Conservation (phyloP, 2,329 filamentous ascomycete genomes). For the Colletotrichum lentis region DNA sequence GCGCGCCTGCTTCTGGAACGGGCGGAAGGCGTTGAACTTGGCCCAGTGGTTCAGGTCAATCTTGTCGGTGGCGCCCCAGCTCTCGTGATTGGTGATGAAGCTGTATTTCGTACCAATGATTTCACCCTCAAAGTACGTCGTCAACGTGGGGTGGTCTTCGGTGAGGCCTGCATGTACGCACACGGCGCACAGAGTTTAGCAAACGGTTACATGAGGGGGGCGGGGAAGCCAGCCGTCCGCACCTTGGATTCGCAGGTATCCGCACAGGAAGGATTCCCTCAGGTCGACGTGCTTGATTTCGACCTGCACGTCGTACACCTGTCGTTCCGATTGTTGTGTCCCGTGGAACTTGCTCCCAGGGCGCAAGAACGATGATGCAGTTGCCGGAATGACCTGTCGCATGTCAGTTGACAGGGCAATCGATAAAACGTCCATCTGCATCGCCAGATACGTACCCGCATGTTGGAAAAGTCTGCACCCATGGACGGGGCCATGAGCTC, state of each 20-base stretch:
- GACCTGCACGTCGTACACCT: conserved; percentile 94
- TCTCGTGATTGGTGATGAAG: conserved; percentile 88
- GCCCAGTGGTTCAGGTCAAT: conserved; percentile 93
- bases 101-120: conserved; percentile 95
- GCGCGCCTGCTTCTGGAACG: conserved; percentile 68
- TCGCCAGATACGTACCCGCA: conserved; percentile 45
- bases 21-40: conserved; percentile 86
- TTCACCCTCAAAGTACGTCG: conserved; percentile 97
- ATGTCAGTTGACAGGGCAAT: conserved; percentile 17
- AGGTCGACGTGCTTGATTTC: conserved; percentile 97
- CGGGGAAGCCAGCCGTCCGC: conserved; percentile 41
- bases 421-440: background rate
- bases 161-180: conserved; percentile 74
- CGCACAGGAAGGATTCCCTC: conserved; percentile 91
- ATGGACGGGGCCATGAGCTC: conserved; percentile 49
- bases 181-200: conserved; percentile 21
- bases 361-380: conserved; percentile 86
- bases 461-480: conserved; percentile 50
- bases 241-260: conserved; percentile 96
- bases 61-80: conserved; percentile 92
- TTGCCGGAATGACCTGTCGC: conserved; percentile 73
- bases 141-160: conserved; percentile 94
- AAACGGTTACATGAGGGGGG: conserved; percentile 18
- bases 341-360: conserved; percentile 89
- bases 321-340: conserved; percentile 90